Conservation (phyloP, 2,329 filamentous ascomycete genomes). For the Juglanconis juglandina region DNA sequence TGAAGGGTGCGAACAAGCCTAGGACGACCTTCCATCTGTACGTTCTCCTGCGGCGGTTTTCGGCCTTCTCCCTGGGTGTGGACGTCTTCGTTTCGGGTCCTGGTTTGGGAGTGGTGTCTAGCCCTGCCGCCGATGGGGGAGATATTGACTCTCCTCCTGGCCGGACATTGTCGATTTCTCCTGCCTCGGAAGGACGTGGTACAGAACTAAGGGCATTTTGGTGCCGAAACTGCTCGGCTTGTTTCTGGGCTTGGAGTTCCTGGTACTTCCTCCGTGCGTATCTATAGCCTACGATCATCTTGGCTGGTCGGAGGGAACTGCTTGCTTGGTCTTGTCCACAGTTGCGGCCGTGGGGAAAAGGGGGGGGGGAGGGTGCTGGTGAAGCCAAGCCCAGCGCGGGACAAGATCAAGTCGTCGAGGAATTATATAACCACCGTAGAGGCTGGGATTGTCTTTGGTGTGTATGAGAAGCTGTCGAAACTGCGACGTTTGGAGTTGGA, state of each 20-base stretch:
- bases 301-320: not conserved
- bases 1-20: slow-evolving; percentile 58
- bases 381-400: too few species aligned
- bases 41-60: slow-evolving; percentile 29
- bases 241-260: slow-evolving; percentile 6
- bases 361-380: too few species aligned
- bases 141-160: not conserved
- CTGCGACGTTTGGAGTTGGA: not conserved
- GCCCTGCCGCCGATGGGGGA: not conserved
- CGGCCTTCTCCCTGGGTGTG: slow-evolving; percentile 27
- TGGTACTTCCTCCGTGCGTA: slow-evolving; percentile 23
- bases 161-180: not conserved
- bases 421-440: too few species aligned
- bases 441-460: too few species aligned
- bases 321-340: not conserved
- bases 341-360: too few species aligned
- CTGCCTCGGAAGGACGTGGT: not conserved
- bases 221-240: not conserved
- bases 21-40: slow-evolving; percentile 59
- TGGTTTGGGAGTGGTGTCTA: not conserved
- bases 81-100: not conserved
- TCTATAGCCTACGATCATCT: slow-evolving; percentile 24
- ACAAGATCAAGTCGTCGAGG: too few species aligned
- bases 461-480: too few species aligned
- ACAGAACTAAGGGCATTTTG: not conserved